These are phyloP conservation scores for Eucalyptus decipiens DNA, from an alignment of 345 rosid species.

Conservation along the genomic window DNA sequence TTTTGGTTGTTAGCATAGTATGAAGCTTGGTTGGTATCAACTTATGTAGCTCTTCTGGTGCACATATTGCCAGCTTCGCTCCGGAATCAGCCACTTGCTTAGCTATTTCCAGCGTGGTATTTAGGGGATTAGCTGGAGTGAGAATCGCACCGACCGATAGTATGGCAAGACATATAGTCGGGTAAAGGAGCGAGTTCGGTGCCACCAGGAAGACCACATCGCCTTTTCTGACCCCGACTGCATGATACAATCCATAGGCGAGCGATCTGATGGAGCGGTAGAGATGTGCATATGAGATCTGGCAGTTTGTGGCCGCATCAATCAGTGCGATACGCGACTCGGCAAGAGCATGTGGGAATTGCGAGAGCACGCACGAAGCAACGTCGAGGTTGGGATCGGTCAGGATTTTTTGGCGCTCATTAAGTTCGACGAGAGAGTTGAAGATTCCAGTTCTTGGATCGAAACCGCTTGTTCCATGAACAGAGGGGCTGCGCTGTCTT, in stretches of 20 bases:
- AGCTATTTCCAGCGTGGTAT: conserved; percentile 30
- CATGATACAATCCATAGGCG: conserved; percentile 30
- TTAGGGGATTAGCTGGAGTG: conserved; percentile 42
- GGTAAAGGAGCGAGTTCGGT: conserved; percentile 41
- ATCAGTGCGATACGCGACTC: conserved; percentile 26
- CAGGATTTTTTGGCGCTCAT: conserved; percentile 16
- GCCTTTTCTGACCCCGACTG: conserved; percentile 30
- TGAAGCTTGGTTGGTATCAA: conserved; percentile 11
- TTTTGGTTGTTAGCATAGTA: conserved; percentile 11
- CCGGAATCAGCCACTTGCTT: conserved; percentile 43
- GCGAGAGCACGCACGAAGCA: conserved; percentile 23
- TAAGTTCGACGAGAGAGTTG: conserved; percentile 16
- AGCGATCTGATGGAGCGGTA: conserved; percentile 25
- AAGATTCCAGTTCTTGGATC: conserved; percentile 25
- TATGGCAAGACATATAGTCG: conserved; percentile 36
- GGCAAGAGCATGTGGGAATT: conserved; percentile 22
- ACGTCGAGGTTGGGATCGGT: conserved; percentile 15
- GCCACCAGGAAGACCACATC: conserved; percentile 48
- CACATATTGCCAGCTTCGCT: conserved; percentile 31
- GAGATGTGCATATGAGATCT: conserved; percentile 29
- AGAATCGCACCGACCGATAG: conserved; percentile 45
- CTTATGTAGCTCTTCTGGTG: conserved; percentile 38
- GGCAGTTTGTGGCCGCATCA: conserved; percentile 16
- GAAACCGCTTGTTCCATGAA: conserved; percentile 11
- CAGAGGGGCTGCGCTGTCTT: neutral